Evolutionary conservation across 1,284 basidiomycete genomes (phyloP).

Genomic region (Blastosporella zonata): DNA sequence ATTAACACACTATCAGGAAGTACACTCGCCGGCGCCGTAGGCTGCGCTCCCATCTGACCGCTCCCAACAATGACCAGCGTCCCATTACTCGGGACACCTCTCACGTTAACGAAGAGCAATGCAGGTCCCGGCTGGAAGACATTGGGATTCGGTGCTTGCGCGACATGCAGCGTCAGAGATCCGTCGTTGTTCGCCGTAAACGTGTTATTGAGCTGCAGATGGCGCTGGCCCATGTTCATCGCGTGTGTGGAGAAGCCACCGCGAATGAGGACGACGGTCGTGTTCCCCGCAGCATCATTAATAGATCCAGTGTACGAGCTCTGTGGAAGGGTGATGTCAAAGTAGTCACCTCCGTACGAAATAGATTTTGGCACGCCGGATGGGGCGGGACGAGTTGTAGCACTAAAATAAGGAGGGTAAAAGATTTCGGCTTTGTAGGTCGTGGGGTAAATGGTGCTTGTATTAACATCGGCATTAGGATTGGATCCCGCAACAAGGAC

Average conservation of each 20-base stretch:
- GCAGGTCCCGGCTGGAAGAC: constrained; percentile 75
- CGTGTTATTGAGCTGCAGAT: constrained; percentile 22
- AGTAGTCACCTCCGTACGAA: constrained; percentile 81
- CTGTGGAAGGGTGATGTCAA: constrained; percentile 60
- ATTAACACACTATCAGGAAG: constrained; percentile 7
- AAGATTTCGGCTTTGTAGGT: constrained; percentile 87
- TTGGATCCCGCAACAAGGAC: constrained; percentile 91
- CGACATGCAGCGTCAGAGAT: constrained; percentile 59
- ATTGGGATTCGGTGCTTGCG: constrained; percentile 69
- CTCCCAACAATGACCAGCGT: constrained; percentile 64
- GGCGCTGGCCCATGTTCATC: constrained; percentile 51
- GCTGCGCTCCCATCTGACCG: constrained; percentile 62
- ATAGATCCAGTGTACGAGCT: constrained; percentile 63
- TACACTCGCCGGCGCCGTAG: constrained; percentile 23
- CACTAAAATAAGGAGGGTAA: constrained; percentile 81
- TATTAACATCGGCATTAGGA: constrained; percentile 85
- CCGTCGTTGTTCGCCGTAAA: constrained; percentile 55
- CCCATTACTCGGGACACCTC: constrained; percentile 71
- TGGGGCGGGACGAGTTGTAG: constrained; percentile 68
- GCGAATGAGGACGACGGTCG: constrained; percentile 84
- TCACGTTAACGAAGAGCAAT: constrained; percentile 66
- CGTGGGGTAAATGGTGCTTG: constrained; percentile 72
- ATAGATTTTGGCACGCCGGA: constrained; percentile 70
- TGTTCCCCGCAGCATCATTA: constrained; percentile 70
- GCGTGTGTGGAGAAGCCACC: constrained; percentile 93